These are phyloP conservation scores for Cerioporus squamosus DNA, from an alignment of 1,284 basidiomycete genomes.

Conservation along the genomic window DNA sequence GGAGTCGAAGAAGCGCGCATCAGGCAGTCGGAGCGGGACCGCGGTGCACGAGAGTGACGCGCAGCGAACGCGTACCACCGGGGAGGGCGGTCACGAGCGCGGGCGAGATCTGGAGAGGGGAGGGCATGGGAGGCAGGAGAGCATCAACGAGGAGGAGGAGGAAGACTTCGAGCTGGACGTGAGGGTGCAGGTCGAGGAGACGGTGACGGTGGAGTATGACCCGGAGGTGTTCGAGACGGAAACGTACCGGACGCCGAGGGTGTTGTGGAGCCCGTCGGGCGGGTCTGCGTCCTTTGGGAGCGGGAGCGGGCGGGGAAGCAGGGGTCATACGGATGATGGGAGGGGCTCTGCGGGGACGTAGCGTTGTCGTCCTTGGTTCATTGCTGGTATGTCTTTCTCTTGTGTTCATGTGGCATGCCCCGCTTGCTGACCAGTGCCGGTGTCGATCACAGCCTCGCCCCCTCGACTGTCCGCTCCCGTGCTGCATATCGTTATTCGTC, in stretches of 20 bases:
- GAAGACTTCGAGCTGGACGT: slow-evolving; percentile 19
- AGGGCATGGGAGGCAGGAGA: neutral
- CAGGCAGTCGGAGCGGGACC: neutral
- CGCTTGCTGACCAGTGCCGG: too few species aligned
- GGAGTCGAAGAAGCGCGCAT: neutral
- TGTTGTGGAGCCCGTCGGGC: slow-evolving; percentile 10
- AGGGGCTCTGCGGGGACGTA: slow-evolving; percentile 1
- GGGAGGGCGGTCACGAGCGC: neutral
- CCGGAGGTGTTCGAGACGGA: slow-evolving; percentile 15
- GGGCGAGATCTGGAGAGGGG: neutral
- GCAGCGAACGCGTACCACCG: neutral
- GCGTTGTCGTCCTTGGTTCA: neutral
- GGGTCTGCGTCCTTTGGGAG: neutral
- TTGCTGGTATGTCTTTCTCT: neutral
- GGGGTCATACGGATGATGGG: neutral
- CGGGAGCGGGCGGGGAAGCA: neutral
- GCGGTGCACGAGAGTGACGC: neutral
- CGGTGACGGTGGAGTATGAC: slow-evolving; percentile 25
- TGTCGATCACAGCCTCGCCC: too few species aligned
- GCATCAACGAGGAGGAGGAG: slow-evolving; percentile 1
- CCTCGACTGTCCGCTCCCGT: too few species aligned
- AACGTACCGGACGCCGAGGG: slow-evolving; percentile 22
- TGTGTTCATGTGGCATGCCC: neutral
- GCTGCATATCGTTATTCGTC: too few species aligned
- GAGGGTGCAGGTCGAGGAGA: slow-evolving; percentile 27